A percentile compares a stretch with the other conserved stretches of the same genome.
Conservation (phyloP, 768 basidiomycete species). For the Cubamyces lactineus region DNA sequence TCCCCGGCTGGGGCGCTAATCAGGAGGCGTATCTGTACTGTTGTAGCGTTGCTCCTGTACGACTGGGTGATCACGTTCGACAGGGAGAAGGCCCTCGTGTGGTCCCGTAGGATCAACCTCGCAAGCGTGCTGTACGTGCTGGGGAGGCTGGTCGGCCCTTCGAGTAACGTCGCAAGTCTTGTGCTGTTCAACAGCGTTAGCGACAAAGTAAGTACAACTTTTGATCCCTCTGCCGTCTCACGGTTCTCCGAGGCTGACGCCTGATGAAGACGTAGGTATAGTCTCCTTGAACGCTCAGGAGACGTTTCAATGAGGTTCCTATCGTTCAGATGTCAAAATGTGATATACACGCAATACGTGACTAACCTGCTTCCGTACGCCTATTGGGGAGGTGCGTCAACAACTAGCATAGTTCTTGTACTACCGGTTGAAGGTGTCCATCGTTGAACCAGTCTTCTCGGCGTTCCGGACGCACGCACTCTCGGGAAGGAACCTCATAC, state of each 20-base stretch:
- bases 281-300: not conserved
- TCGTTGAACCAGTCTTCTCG: not conserved
- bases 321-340: not conserved
- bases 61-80: constrained; percentile 5
- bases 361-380: not conserved
- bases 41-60: not conserved
- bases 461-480: not conserved
- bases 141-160: not conserved
- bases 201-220: not conserved
- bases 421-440: not conserved
- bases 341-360: not conserved
- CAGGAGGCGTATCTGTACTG: no score
- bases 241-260: not conserved
- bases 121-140: constrained; percentile 1
- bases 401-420: not conserved
- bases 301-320: not conserved
- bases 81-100: not conserved
- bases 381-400: constrained; percentile 1
- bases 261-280: not conserved
- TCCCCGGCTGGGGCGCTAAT: not conserved
- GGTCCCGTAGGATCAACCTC: not conserved
- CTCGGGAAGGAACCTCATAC: not conserved
- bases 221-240: no score
- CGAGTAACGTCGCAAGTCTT: not conserved
- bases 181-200: not conserved